Evolutionary conservation across 345 rosid genomes (phyloP), one percentile per base, ranked within the genome.

Genomic region (Aquilaria malaccensis): DNA sequence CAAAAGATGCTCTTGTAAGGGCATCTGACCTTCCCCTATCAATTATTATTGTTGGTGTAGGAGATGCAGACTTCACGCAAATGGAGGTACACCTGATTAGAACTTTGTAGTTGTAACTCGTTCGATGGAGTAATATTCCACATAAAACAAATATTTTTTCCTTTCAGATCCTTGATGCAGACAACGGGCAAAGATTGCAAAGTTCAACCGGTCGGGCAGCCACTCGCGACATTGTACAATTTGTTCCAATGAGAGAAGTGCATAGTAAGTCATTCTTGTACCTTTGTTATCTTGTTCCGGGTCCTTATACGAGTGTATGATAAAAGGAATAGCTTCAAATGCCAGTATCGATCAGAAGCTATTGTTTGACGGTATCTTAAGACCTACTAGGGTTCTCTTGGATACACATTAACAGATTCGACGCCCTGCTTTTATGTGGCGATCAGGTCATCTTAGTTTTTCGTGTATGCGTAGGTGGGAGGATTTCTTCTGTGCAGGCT

Each of bases 21-120:
- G 95, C 95, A 56, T 92, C 98, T 58, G 96, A 92, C 79, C 96
- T 92, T 68, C 98, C 98, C 6, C 62, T 92, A 50, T 92, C 98
- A 46, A 62, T 89, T 66, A 91, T 92, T 59, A 86, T 89, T 15
- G 85, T 92, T 1, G 98, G 98, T 50, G 95, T 89, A 45, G 98
- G 98, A 45, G 63, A 68, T 63, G 88, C 91, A 7, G 93, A 92
- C 66, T 92, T 89, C 62, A 81, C 55, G 41, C 89, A 92, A 70
- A 92, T 92, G 96, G 95, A 92, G 92, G 98, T 89, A 72, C 66
- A 56, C 66, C 22, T 46, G 22, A 4, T 29, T 22, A 13, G 59
- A 32, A 7, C 30, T 57, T 2, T 4, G 0, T 7, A 33, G 3
- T 9, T 48, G 22, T 45, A 14, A 54, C 47, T n/a, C 15, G 13